Percentiles rank a stretch among this genome's conserved stretches.
Conservation (phyloP, 371 early-diverging fungal genomes). For the Nematocida displodere region DNA sequence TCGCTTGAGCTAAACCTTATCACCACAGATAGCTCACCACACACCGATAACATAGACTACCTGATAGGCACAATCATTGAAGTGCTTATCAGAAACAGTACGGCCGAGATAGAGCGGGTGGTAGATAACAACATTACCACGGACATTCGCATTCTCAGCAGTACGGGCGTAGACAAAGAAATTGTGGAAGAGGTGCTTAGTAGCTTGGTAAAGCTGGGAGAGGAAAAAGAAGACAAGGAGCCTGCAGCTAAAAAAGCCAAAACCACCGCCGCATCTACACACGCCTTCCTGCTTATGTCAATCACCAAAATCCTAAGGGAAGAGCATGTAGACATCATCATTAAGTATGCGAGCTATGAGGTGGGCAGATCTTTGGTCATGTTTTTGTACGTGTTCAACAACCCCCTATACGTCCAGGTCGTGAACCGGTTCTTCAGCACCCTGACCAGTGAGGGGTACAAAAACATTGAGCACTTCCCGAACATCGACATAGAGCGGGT, state of each 20-base stretch:
- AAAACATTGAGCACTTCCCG: constrained; percentile 24
- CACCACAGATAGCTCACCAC: no score
- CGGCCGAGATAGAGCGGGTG: constrained; percentile 25
- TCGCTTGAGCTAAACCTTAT: no score
- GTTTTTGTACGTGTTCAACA: constrained; percentile 16
- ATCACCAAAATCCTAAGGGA: not conserved
- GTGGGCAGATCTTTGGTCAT: constrained; percentile 1
- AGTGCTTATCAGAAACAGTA: constrained; percentile 26
- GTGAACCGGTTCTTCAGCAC: constrained; percentile 18
- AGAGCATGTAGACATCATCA: not conserved
- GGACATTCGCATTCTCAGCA: not conserved
- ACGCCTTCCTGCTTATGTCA: no score
- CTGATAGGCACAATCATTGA: constrained; percentile 27
- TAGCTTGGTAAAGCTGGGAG: not conserved
- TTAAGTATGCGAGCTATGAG: not conserved
- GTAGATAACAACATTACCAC: not conserved
- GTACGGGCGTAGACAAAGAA: not conserved
- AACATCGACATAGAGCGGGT: constrained; percentile 16
- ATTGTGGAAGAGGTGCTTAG: constrained; percentile 30
- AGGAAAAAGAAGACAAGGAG: not conserved
- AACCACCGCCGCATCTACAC: no score
- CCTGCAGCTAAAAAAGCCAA: no score
- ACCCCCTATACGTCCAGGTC: not conserved
- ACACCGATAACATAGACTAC: no score
- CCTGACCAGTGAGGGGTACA: not conserved